Evolutionary conservation across 129 eudicot species (phyloP).

Genomic region (Artemisia argyi): DNA sequence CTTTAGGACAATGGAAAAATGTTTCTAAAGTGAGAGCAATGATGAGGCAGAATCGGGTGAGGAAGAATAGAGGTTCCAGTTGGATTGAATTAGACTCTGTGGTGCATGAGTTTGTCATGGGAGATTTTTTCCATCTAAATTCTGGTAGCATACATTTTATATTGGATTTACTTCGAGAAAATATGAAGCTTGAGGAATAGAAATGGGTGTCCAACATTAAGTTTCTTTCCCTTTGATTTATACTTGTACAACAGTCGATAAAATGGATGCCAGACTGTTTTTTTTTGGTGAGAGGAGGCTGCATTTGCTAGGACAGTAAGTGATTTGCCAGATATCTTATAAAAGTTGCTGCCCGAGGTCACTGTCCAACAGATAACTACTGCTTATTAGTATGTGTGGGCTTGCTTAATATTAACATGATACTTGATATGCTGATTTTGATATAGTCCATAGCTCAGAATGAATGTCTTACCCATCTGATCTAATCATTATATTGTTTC

Average conservation of each 20-base stretch:
- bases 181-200: constrained; percentile 41
- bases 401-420: background rate
- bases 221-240: background rate
- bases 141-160: constrained; percentile 30
- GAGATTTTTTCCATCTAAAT: constrained; percentile 32
- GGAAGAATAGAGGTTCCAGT: constrained; percentile 56
- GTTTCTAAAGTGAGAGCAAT: constrained; percentile 46
- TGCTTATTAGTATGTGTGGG: background rate
- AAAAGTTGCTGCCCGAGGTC: background rate
- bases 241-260: constrained; percentile 3
- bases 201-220: background rate
- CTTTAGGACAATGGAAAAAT: constrained; percentile 41
- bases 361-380: background rate
- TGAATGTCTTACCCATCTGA: background rate
- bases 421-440: background rate
- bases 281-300: too few relatives aligned
- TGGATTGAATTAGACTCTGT: constrained; percentile 52
- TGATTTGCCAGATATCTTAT: background rate
- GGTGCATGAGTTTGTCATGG: constrained; percentile 57
- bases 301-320: background rate
- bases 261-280: too few relatives aligned
- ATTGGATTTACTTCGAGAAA: constrained; percentile 39
- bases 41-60: constrained; percentile 43
- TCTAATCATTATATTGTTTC: constrained; percentile 6
- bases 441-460: background rate